Conservation (phyloP, 768 basidiomycete species). For the Udeniomyces megalosporus region DNA sequence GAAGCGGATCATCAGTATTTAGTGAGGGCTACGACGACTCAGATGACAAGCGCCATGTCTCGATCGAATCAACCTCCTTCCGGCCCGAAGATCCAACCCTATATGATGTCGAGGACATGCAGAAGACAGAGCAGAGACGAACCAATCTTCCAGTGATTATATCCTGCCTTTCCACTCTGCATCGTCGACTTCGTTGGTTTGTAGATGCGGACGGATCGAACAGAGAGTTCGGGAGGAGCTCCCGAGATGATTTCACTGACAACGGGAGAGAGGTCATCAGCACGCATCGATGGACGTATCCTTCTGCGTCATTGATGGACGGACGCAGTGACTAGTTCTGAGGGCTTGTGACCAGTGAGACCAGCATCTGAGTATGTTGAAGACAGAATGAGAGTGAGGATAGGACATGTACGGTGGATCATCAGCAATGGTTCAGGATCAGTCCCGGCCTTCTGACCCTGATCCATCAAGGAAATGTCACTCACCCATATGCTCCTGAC, state of each 20-base stretch:
- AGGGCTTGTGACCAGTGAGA: background rate
- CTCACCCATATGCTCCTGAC: background rate
- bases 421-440: too few relatives aligned
- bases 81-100: too few relatives aligned
- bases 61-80: too few relatives aligned
- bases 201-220: constrained; percentile 79
- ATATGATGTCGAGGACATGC: constrained; percentile 89
- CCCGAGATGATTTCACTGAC: constrained; percentile 4
- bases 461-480: too few relatives aligned
- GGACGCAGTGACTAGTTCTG: background rate
- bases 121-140: too few relatives aligned
- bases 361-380: background rate
- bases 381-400: too few relatives aligned
- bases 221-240: constrained; percentile 45
- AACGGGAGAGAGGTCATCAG: background rate
- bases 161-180: constrained; percentile 78
- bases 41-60: too few relatives aligned
- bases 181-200: constrained; percentile 86
- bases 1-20: too few relatives aligned
- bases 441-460: too few relatives aligned
- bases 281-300: too few relatives aligned
- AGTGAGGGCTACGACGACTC: too few relatives aligned
- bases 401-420: too few relatives aligned
- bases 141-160: constrained; percentile 66
- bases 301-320: background rate